phyloP scores from a whole-genome alignment of 192 early-diverging fungal genomes.

The Coemansia sp. region DNA sequence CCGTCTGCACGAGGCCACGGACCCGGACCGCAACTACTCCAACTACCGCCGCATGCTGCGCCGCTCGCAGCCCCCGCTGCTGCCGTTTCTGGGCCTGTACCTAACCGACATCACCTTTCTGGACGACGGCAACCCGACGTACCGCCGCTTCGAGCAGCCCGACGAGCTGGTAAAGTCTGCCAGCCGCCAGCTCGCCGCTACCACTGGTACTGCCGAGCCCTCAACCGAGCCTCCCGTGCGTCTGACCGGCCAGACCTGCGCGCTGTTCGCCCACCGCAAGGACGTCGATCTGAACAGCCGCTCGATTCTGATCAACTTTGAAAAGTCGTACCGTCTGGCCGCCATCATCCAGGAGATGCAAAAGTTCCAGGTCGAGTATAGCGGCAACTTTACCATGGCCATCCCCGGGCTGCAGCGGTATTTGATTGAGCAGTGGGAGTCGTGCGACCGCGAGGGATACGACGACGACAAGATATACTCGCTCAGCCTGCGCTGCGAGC shows the following conservation, averaged over 20 bases:
- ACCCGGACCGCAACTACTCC: slow-evolving; percentile 64
- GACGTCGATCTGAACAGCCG: slow-evolving; percentile 33
- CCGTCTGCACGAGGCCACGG: slow-evolving; percentile 55
- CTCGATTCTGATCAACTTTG: slow-evolving; percentile 74
- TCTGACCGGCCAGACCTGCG: slow-evolving; percentile 44
- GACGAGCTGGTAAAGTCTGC: slow-evolving; percentile 2
- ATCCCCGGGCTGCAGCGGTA: slow-evolving; percentile 49
- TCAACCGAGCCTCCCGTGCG: slow-evolving; percentile 5
- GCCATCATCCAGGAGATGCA: slow-evolving; percentile 67
- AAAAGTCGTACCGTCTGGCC: slow-evolving; percentile 64
- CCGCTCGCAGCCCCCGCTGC: slow-evolving; percentile 57
- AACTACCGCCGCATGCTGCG: slow-evolving; percentile 52
- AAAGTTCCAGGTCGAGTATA: slow-evolving; percentile 72
- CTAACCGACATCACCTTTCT: slow-evolving; percentile 81
- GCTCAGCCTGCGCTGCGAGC: slow-evolving; percentile 41
- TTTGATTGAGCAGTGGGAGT: slow-evolving; percentile 48
- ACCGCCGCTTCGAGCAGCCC: slow-evolving; percentile 37
- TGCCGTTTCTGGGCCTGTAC: slow-evolving; percentile 78
- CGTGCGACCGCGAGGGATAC: slow-evolving; percentile 23
- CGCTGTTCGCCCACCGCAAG: slow-evolving; percentile 22
- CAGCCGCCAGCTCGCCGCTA: no score
- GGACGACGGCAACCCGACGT: slow-evolving; percentile 77
- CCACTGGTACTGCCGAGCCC: no score
- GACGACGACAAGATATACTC: slow-evolving; percentile 48
- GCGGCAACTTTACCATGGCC: slow-evolving; percentile 51